Base-by-base conservation (phyloP, 2,329 filamentous ascomycete genomes). In the Penicillium sp. region DNA sequence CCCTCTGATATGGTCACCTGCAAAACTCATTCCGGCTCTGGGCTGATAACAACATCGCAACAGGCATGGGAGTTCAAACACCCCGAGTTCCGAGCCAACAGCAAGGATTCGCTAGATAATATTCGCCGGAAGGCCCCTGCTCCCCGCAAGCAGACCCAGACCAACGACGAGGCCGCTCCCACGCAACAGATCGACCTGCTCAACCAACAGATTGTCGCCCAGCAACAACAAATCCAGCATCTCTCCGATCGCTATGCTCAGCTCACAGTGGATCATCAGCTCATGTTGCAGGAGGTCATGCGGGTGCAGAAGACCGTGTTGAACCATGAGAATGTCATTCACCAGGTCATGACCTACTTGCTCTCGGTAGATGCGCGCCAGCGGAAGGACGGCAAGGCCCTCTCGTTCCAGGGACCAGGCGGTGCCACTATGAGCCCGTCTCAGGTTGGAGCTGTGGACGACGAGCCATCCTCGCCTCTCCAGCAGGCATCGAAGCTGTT, bases 31-130 rank as follows among this genome's bases (percentile, higher is more conserved):
- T 17, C 8, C 26, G 33, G 59, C 56, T 37, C 9, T 26, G 51
- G 51, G 70, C 76, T 82, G 68, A 79, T 70, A 59, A 17, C 10
- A 24, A n/a, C 8, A 40, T 49, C 17, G 17, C 57, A 51, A 35
- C 72, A 95, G 91, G 88, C 90, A 13, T 96, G 92, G 92, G 95
- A 99, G 75, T 99, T 99, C 76, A 96, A 95, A 76, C 95, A 99
- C 73, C 94, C 94, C 13, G 93, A 97, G 72, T 99, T 99, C 81
- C 91, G 93, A 71, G 90, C 91, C 67, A 94, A 97, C 79, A 96
- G 94, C 79, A 97, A 97, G 78, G 93, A 97, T 75, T 95, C 93
- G 50, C 84, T 99, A 53, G 95, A 99, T 73, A 98, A 97, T 70
- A 99, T 99, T 73, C 88, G 93, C 72, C 86, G 95, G 70, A 99